Base-by-base conservation (phyloP, 495 filamentous ascomycete species). In the Neurospora terricola region DNA sequence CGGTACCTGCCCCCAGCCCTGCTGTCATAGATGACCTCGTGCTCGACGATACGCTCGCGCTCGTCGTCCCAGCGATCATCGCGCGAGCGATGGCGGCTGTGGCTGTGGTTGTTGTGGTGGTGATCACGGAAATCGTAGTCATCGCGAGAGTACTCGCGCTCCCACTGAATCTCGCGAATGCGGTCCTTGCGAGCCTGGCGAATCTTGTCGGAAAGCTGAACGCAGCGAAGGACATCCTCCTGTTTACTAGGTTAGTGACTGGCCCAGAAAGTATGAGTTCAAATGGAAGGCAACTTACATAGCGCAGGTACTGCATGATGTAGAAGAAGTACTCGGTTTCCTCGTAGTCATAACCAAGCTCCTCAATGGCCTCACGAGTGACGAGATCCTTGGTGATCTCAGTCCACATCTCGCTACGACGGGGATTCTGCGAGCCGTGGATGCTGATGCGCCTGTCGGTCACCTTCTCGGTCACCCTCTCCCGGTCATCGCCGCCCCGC, bases 371-470 rank as follows among this genome's bases (percentile, higher is more conserved):
- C 78, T 98, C 95, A 72, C 89, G 88, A 45, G 91, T 87, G 14
- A 99, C 93, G 69, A 99, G 81, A 76, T 97, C 94, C 83, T 97
- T 98, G 9, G 94, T 97, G 76, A 99, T 94, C 80, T 98, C 96
- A 0, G 96, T 99, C 96, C 96, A 98, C 81, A 97, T 91, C 73
- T 92, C 88, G 69, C 89, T 90, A 70, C 87, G 85, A 38, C 85
- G 83, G 11, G 83, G 82, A 0, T 82, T 75, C 4, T 82, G 77
- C 14, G 73, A 76, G 27, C 77, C 73, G 54, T 78, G 81, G 73
- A 83, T 78, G 34, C 78, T 75, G 66, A 86, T 79, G 27, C 83
- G 78, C 21, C 84, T 81, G 75, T 87, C 86, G 38, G 79, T 78
- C 16, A 83, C 77, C 73, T 83, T 85, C 69, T 87, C 82, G 39